phyloP scores from a whole-genome alignment of 2,329 filamentous ascomycete genomes.

The Hypoxylon sp. region DNA sequence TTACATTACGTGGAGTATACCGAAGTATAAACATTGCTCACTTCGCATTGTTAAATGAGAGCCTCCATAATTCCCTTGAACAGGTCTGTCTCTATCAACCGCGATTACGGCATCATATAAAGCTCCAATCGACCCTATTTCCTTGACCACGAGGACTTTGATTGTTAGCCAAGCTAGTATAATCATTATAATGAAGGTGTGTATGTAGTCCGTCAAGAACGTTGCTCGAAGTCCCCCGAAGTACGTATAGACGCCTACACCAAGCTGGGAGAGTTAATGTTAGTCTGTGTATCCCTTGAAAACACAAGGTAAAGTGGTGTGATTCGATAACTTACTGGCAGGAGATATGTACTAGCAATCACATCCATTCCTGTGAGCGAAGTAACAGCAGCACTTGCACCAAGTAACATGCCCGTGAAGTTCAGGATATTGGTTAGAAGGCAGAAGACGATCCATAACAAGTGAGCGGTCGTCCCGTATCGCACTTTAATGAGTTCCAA shows the following conservation, averaged over 20 bases:
- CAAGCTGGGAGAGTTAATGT: too few species aligned
- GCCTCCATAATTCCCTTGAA: constrained; percentile 61
- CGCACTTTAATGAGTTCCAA: constrained; percentile 62
- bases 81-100: constrained; percentile 54
- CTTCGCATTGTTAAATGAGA: constrained; percentile 61
- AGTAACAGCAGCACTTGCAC: constrained; percentile 53
- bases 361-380: constrained; percentile 58
- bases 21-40: constrained; percentile 42
- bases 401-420: constrained; percentile 61
- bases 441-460: constrained; percentile 61
- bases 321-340: constrained; percentile 44
- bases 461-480: constrained; percentile 57
- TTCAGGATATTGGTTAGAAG: constrained; percentile 64
- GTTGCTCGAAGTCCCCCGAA: constrained; percentile 36
- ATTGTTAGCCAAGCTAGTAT: constrained; percentile 59
- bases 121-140: constrained; percentile 57
- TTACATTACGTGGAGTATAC: neutral
- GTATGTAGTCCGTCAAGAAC: constrained; percentile 61
- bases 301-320: too few species aligned
- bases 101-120: constrained; percentile 60
- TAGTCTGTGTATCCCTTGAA: too few species aligned
- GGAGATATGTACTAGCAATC: constrained; percentile 58
- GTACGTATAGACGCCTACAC: constrained; percentile 47
- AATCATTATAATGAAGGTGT: constrained; percentile 63
- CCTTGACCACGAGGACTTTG: constrained; percentile 55